A percentile compares a stretch with the other conserved stretches of the same genome.
Evolutionary conservation across 2,329 filamentous ascomycete species (phyloP).

Genomic region (Penicillium sp.): DNA sequence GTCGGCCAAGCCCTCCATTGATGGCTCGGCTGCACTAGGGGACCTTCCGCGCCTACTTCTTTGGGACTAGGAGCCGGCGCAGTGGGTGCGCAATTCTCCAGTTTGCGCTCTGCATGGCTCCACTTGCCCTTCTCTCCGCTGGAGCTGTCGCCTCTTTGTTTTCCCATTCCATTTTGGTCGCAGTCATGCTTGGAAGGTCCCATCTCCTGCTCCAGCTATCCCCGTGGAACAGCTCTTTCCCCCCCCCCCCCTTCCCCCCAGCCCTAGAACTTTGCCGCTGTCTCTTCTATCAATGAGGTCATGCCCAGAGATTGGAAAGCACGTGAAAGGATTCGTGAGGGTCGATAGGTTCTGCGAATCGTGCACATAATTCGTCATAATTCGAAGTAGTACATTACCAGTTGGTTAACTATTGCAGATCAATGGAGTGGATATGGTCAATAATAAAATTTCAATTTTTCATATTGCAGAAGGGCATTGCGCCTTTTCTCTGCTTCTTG

Average conservation of each 20-base stretch:
- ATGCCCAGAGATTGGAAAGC: neutral
- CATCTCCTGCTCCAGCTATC: neutral
- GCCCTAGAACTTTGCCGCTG: neutral
- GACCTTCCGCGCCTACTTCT: slow-evolving; percentile 27
- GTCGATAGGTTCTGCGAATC: neutral
- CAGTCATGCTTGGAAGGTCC: neutral
- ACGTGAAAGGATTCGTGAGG: neutral
- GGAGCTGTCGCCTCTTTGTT: slow-evolving; percentile 3
- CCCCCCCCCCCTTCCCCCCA: neutral
- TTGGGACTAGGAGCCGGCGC: slow-evolving; percentile 27
- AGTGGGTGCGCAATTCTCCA: slow-evolving; percentile 33
- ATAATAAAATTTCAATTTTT: neutral
- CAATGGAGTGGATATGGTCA: neutral
- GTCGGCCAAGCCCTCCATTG: neutral
- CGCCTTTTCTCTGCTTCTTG: neutral
- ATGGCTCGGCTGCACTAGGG: slow-evolving; percentile 22
- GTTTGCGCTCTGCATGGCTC: slow-evolving; percentile 10
- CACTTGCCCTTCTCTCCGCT: slow-evolving; percentile 10
- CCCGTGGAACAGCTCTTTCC: neutral
- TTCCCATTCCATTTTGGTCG: neutral
- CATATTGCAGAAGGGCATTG: neutral
- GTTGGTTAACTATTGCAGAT: neutral
- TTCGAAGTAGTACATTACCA: neutral
- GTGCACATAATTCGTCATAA: neutral
- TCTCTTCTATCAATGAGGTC: slow-evolving; percentile 2